phyloP scores from a whole-genome alignment of 805 yeast genomes.

The Starmerella bombicola region DNA sequence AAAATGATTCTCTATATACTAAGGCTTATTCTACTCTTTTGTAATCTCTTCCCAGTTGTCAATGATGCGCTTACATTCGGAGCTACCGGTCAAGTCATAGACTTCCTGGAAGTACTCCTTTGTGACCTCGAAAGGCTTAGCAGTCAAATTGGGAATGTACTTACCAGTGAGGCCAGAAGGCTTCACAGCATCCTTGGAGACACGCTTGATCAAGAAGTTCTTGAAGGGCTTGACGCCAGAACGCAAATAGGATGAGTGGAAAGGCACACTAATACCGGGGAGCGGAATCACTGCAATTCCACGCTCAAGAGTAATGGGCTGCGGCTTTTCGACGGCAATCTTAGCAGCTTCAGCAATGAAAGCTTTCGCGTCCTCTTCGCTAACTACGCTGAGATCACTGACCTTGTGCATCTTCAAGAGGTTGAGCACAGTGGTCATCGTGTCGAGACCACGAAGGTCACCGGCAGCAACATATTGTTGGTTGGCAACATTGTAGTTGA shows the following conservation, averaged over 20 bases:
- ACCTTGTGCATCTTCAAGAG: constrained; percentile 88
- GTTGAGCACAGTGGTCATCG: constrained; percentile 84
- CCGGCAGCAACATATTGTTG: constrained; percentile 99
- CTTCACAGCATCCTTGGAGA: constrained; percentile 87
- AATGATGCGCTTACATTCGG: constrained; percentile 74
- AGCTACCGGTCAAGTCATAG: constrained; percentile 79
- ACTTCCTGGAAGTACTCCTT: constrained; percentile 97
- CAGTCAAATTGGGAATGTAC: constrained; percentile 97
- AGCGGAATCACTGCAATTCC: constrained; percentile 98
- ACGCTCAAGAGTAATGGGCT: constrained; percentile 93
- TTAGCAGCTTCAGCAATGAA: constrained; percentile 76
- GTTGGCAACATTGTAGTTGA: constrained; percentile 94
- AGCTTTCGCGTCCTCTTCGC: constrained; percentile 77
- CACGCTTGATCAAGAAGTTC: constrained; percentile 91
- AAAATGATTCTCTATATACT: not conserved
- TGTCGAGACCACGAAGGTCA: constrained; percentile 89
- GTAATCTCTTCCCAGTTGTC: constrained; percentile 90
- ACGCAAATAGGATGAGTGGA: constrained; percentile 97
- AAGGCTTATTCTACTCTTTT: constrained; percentile 18
- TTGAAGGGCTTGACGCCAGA: constrained; percentile 99
- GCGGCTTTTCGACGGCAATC: constrained; percentile 75
- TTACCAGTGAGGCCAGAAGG: constrained; percentile 86
- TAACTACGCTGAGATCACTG: constrained; percentile 69
- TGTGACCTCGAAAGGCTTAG: constrained; percentile 89
- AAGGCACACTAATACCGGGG: constrained; percentile 98